phyloP scores from a whole-genome alignment of 495 filamentous ascomycete species.

The Gamarada debralockiae region DNA sequence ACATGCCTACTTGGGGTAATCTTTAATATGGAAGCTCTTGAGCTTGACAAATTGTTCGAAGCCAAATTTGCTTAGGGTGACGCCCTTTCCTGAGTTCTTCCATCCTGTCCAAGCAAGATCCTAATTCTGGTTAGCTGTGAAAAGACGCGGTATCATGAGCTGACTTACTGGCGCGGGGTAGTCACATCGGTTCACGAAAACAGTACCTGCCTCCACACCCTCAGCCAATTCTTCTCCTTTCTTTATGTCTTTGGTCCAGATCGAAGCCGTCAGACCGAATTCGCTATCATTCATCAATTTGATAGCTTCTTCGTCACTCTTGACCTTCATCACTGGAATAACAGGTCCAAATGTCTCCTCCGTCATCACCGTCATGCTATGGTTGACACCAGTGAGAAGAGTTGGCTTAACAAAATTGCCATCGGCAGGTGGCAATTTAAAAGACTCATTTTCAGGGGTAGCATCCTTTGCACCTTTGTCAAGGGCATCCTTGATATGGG shows the following conservation, averaged over 20 bases:
- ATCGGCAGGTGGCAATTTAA: constrained; percentile 58
- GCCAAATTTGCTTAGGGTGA: constrained; percentile 82
- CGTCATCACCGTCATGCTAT: constrained; percentile 85
- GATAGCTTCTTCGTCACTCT: constrained; percentile 77
- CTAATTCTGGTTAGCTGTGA: constrained; percentile 35
- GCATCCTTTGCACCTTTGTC: constrained; percentile 75
- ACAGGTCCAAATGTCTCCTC: constrained; percentile 97
- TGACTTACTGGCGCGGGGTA: constrained; percentile 83
- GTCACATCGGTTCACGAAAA: constrained; percentile 94
- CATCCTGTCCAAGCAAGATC: constrained; percentile 98
- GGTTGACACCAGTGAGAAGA: constrained; percentile 75
- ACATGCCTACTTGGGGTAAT: constrained; percentile 61
- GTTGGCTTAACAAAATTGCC: constrained; percentile 88
- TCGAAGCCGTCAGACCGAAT: constrained; percentile 92
- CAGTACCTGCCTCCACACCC: constrained; percentile 86
- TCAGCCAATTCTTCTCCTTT: constrained; percentile 77
- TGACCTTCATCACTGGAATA: constrained; percentile 91
- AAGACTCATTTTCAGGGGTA: constrained; percentile 80
- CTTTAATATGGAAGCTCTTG: constrained; percentile 93
- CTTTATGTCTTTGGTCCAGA: constrained; percentile 89
- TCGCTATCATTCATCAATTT: constrained; percentile 91
- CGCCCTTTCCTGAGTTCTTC: constrained; percentile 93
- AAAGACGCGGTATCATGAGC: constrained; percentile 9
- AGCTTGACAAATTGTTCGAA: constrained; percentile 95
- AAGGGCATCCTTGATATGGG: constrained; percentile 81